Evolutionary conservation across 73 alveolate species (phyloP).

Genomic region (Stentor roeselii): DNA sequence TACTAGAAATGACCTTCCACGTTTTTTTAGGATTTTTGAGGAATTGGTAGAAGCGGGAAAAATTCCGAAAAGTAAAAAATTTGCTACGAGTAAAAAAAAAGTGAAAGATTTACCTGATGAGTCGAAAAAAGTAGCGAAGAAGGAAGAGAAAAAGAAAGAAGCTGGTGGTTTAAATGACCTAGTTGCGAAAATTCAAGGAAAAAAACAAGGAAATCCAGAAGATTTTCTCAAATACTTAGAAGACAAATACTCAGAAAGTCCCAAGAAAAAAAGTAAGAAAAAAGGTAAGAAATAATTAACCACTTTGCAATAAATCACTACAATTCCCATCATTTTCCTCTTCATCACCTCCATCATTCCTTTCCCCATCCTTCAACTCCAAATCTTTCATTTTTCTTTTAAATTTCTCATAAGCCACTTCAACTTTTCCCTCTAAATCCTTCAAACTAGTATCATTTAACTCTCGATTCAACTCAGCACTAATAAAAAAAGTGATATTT

Average conservation of each 20-base stretch:
- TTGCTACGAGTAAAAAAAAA: conserved; percentile 18
- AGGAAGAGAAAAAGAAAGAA: neutral
- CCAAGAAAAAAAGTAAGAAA: conserved; percentile 18
- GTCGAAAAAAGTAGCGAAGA: neutral
- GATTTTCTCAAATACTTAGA: conserved; percentile 21
- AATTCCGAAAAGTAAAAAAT: conserved; percentile 23
- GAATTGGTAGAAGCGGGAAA: conserved; percentile 37
- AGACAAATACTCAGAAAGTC: conserved; percentile 27
- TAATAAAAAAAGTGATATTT: too few relatives aligned
- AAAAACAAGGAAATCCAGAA: conserved; percentile 28
- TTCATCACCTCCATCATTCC: too few relatives aligned
- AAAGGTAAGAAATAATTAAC: neutral
- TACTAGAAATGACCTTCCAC: conserved; percentile 50
- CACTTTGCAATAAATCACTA: too few relatives aligned
- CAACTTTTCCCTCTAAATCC: neutral
- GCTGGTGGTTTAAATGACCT: neutral
- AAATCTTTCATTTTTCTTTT: too few relatives aligned
- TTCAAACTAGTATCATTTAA: neutral
- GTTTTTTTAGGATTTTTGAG: conserved; percentile 59
- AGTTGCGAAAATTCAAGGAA: conserved; percentile 28
- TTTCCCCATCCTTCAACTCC: too few relatives aligned
- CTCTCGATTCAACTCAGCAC: neutral
- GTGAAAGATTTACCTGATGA: conserved; percentile 29
- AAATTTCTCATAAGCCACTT: neutral
- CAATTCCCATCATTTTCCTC: too few relatives aligned